Evolutionary conservation across 352 stramenopile genomes (phyloP).

Genomic region (Pythium sukuiense): DNA sequence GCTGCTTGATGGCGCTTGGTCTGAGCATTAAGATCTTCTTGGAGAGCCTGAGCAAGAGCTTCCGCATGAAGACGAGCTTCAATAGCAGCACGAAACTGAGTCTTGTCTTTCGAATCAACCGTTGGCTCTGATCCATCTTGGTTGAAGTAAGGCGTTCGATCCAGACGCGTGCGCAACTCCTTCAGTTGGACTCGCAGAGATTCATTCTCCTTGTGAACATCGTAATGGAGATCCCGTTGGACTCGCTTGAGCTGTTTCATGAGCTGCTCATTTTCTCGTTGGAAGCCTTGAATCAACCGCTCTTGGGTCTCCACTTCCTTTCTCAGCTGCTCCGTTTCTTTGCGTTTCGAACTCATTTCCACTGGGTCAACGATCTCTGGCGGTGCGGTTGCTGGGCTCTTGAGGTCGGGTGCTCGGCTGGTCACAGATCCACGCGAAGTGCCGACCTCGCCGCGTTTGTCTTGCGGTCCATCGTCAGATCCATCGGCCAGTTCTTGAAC

Average conservation of each 20-base stretch:
- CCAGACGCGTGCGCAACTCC: constrained; percentile 36
- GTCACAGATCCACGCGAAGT: neutral
- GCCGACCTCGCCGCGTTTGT: neutral
- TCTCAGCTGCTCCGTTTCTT: constrained; percentile 14
- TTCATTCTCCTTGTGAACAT: constrained; percentile 79
- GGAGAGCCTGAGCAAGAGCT: constrained; percentile 43
- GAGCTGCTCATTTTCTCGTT: constrained; percentile 80
- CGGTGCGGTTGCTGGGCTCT: neutral
- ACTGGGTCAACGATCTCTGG: neutral
- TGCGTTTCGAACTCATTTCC: neutral
- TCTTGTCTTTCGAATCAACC: constrained; percentile 31
- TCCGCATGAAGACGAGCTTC: constrained; percentile 66
- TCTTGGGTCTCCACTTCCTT: constrained; percentile 52
- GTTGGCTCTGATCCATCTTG: constrained; percentile 12
- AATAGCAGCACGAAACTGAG: constrained; percentile 52
- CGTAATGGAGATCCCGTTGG: constrained; percentile 58
- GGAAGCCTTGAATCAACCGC: constrained; percentile 72
- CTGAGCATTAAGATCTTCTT: constrained; percentile 56
- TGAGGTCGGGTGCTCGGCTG: neutral
- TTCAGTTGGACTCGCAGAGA: constrained; percentile 50
- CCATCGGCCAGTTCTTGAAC: constrained; percentile 39
- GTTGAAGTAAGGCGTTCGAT: constrained; percentile 1
- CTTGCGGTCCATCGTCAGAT: neutral
- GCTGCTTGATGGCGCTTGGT: constrained; percentile 43
- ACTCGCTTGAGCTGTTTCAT: constrained; percentile 77